Evolutionary conservation across 2,329 filamentous ascomycete species (phyloP), one percentile per base, ranked within the genome.

Genomic region (Thelonectria blattea): DNA sequence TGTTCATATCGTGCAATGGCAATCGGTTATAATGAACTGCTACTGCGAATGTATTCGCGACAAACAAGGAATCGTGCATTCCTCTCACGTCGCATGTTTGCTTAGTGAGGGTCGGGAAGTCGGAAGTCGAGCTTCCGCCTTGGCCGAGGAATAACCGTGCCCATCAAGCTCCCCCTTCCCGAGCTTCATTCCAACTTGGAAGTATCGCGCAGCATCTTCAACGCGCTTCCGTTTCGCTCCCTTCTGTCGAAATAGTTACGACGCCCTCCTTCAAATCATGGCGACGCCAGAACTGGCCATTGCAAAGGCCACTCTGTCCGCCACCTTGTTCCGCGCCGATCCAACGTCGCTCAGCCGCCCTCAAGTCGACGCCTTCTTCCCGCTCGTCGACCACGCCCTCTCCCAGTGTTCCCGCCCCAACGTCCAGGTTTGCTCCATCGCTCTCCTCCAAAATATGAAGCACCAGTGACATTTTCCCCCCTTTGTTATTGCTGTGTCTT

Each of bases 401-500:
- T 78, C 83, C 78, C 85, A 87, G 80, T 94, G 91, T 85, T 91
- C 91, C 72, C 84, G 88, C 73, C 79, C 82, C 81, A 93, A 94
- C 81, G 89, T 95, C 83, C 91, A 95, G 91, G 91, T 95, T 91
- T 92, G 89, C 82, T 74, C 76, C 67, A 70, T 72, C 61, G 65
- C 68, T 72, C 65, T 62, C 65, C 63, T 49, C 30, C 30, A 20
- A 12, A 12, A 56, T 24, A 39, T 41, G 30, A 56, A 68, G 65
- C 65, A 65, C 46, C 20, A 47, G 22, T 27, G 34, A 27, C 27
- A n/a, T 9, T 11, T 24, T 8, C 17, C n/a, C n/a, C n/a, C n/a
- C n/a, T n/a, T 30, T 47, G 45, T 30, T 17, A 41, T 30, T 47
- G 45, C n/a, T 22, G 47, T 17, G 39, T 39, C 39, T 63, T 71